Evolutionary conservation across 1,139 yeast genomes (phyloP), one percentile per base, ranked within the genome.

Genomic region (Zygoascus hellenicus): DNA sequence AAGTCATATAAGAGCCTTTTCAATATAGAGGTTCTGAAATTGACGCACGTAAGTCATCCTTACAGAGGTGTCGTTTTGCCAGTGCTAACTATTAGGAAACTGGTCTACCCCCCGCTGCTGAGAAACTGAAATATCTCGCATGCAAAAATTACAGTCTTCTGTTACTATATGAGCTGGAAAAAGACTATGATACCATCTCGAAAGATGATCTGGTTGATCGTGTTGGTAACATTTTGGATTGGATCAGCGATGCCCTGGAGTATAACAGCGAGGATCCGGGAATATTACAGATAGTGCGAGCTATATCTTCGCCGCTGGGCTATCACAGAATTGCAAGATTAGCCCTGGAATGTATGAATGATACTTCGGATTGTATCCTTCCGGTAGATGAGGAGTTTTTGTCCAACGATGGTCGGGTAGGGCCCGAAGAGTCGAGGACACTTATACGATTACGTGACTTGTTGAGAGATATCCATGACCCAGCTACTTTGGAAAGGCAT

Each of bases 141-240:
- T 81, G 81, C 62, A 75, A 96, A 54, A 92, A 92, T 61, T 70
- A 95, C 50, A 96, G 96, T 0, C 74, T 87, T 53, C 71, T 87
- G 35, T 77, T 81, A 52, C 73, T 84, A 48, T 76, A 77, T 31
- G 77, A 79, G 46, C 64, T 80, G 46, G 57, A 49, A 48, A 46
- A 44, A 17, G 66, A 63, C 5, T 51, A 53, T n/a, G 53, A 49
- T 17, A 32, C 31, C 1, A 45, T 57, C 4, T 61, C 59, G 17
- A 48, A 54, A 16, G 61, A 57, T 3, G 58, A 58, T 17, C 48
- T 63, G 30, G 54, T 56, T 13, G 58, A 56, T 17, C 54, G 59
- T 11, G 42, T 64, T n/a, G 58, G 58, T n/a, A 63, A 57, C 10
- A 54, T 64, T 28, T 45, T 63, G 29, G 59, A 59, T 22, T 62